These are phyloP conservation scores for Metschnikowia baotianmanensis DNA, from an alignment of 805 yeast genomes.

Conservation along the genomic window DNA sequence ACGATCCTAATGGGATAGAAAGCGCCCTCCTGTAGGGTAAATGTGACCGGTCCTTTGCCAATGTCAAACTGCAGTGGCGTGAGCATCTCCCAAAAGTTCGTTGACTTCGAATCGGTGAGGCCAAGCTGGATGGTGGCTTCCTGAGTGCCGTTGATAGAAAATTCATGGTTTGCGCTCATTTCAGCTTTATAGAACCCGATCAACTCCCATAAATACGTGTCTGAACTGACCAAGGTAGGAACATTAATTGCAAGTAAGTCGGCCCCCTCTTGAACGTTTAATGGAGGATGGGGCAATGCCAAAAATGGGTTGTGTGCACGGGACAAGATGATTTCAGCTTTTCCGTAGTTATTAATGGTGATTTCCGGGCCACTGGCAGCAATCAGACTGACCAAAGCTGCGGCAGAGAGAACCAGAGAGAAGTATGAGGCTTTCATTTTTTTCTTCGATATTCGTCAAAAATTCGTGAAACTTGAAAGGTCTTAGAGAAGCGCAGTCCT, in stretches of 20 bases:
- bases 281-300: background rate
- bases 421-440: background rate
- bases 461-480: too few relatives aligned
- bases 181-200: background rate
- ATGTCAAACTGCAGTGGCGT: background rate
- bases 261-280: background rate
- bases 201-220: slow-evolving; percentile 1
- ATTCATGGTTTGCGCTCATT: background rate
- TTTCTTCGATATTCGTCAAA: too few relatives aligned
- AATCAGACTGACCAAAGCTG: background rate
- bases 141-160: background rate
- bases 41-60: background rate
- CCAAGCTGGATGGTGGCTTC: slow-evolving; percentile 1
- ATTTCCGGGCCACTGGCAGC: background rate
- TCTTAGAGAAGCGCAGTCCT: too few relatives aligned
- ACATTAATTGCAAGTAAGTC: background rate
- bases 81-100: background rate
- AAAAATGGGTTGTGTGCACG: slow-evolving; percentile 1
- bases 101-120: background rate
- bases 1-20: slow-evolving; percentile 2
- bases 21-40: background rate
- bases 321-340: background rate
- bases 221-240: background rate
- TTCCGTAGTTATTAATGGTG: background rate
- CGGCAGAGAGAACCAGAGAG: background rate